Conservation (phyloP, 371 early-diverging fungal genomes). For the Lichtheimia corymbifera region DNA sequence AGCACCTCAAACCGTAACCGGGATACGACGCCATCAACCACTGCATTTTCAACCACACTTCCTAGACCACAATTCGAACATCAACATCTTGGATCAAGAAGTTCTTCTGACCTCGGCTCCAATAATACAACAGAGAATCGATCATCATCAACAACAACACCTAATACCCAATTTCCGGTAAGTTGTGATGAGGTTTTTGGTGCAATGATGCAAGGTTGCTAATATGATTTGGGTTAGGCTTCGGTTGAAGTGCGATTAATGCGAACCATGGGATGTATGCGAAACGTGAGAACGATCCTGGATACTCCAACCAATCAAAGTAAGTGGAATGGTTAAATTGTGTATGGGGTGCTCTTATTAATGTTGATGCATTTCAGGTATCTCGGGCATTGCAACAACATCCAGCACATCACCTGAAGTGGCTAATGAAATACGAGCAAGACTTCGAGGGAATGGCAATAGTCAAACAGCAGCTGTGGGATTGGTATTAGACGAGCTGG, state of each 20-base stretch:
- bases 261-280: slow-evolving; percentile 43
- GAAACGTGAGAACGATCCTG: slow-evolving; percentile 44
- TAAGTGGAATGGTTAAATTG: slow-evolving; percentile 1
- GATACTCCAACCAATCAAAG: slow-evolving; percentile 31
- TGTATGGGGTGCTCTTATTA: not conserved
- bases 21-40: not conserved
- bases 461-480: slow-evolving; percentile 44
- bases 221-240: slow-evolving; percentile 22
- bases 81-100: slow-evolving; percentile 1
- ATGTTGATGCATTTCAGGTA: not conserved
- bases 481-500: slow-evolving; percentile 43
- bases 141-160: not conserved
- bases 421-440: slow-evolving; percentile 39
- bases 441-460: slow-evolving; percentile 33
- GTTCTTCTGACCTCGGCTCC: not conserved
- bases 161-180: slow-evolving; percentile 2
- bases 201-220: not conserved
- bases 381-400: slow-evolving; percentile 13
- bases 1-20: no score
- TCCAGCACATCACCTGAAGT: slow-evolving; percentile 29
- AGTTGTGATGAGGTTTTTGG: not conserved
- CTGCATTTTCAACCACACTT: not conserved
- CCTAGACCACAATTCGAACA: slow-evolving; percentile 1
- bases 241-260: slow-evolving; percentile 48
- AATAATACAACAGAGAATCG: not conserved